These are phyloP conservation scores for Microdochium paspali DNA, from an alignment of 2,329 filamentous ascomycete genomes.

Conservation along the genomic window DNA sequence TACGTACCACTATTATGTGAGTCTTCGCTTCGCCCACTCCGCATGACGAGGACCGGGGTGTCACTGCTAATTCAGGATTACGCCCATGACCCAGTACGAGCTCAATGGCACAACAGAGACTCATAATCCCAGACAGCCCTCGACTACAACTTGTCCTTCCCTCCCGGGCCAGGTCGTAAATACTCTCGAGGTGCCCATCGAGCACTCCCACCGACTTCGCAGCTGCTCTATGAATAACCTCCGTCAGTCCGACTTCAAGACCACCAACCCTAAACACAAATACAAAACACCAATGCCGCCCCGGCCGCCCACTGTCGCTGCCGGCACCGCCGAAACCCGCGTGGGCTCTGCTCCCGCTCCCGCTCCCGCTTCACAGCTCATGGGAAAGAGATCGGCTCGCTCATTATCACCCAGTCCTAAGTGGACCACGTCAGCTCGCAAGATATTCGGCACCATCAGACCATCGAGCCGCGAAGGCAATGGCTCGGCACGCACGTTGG, in stretches of 20 bases:
- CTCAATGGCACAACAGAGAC: conserved; percentile 66
- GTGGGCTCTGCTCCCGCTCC: conserved; percentile 13
- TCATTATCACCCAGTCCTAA: conserved; percentile 31
- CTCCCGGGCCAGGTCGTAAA: conserved; percentile 80
- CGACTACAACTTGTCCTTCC: conserved; percentile 68
- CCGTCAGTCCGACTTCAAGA: conserved; percentile 47
- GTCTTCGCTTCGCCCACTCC: conserved; percentile 20
- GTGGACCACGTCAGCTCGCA: conserved; percentile 28
- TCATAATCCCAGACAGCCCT: conserved; percentile 59
- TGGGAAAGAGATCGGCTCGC: conserved; percentile 21
- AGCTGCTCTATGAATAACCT: conserved; percentile 54
- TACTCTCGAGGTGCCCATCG: conserved; percentile 64
- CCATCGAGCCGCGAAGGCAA: conserved; percentile 17
- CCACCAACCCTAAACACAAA: conserved; percentile 66
- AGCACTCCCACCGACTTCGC: conserved; percentile 46
- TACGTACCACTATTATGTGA: conserved; percentile 88
- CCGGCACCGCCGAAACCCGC: conserved; percentile 23
- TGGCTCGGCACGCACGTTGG: conserved; percentile 15
- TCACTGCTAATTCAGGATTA: background rate
- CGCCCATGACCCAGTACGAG: conserved; percentile 53
- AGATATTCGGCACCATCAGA: conserved; percentile 26
- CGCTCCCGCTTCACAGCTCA: conserved; percentile 9
- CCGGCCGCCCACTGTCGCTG: conserved; percentile 23
- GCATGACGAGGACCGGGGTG: conserved; percentile 15
- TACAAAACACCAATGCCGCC: conserved; percentile 57